phyloP scores from a whole-genome alignment of 495 filamentous ascomycete species.

The Pseudevernia furfuracea region DNA sequence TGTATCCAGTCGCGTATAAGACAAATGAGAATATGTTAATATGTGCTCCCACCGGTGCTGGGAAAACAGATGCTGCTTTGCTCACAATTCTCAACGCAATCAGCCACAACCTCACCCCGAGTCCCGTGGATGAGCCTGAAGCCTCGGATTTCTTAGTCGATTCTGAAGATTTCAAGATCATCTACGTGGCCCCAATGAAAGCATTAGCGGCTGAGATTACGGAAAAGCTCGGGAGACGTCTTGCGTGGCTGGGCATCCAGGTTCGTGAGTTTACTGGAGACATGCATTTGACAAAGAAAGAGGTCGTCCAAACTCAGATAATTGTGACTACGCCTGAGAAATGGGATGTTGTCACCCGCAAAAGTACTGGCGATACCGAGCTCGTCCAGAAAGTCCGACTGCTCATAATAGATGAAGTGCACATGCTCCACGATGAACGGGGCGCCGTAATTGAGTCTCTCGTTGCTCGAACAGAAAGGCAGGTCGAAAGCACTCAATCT shows the following conservation, averaged over 20 bases:
- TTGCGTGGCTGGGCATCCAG: constrained; percentile 84
- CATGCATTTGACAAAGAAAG: constrained; percentile 96
- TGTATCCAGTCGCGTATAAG: constrained; percentile 91
- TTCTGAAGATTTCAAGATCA: constrained; percentile 88
- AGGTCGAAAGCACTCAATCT: constrained; percentile 96
- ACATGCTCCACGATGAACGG: constrained; percentile 98
- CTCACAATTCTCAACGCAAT: constrained; percentile 85
- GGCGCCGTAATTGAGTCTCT: constrained; percentile 93
- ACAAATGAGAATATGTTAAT: constrained; percentile 98
- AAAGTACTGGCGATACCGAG: constrained; percentile 94
- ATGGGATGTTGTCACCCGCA: constrained; percentile 97
- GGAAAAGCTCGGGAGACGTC: constrained; percentile 85
- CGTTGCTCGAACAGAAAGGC: constrained; percentile 86
- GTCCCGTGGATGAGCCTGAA: constrained; percentile 63
- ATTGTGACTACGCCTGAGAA: constrained; percentile 99
- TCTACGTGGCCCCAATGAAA: constrained; percentile 98
- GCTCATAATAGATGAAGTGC: constrained; percentile 97
- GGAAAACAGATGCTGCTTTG: constrained; percentile 99
- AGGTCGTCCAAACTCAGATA: constrained; percentile 92
- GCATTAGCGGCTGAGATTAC: constrained; percentile 94
- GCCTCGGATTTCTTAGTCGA: constrained; percentile 69
- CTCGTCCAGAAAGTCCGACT: constrained; percentile 94
- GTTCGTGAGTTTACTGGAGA: constrained; percentile 92
- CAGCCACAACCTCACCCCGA: constrained; percentile 72
- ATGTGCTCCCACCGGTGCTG: constrained; percentile 93